Evolutionary conservation across 352 stramenopile species (phyloP).

Genomic region (Phytophthora kernoviae): DNA sequence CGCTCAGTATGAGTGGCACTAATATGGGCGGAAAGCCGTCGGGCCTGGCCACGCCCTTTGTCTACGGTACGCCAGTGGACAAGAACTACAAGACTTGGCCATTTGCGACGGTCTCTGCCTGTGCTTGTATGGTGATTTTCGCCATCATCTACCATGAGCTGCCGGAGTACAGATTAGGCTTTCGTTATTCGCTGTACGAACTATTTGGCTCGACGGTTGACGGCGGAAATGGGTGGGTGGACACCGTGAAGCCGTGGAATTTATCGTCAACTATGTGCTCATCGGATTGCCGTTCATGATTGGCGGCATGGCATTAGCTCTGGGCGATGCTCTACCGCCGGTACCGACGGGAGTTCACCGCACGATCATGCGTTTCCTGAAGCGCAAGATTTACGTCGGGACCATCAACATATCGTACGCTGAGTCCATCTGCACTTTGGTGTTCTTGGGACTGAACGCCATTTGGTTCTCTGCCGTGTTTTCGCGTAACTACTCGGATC

Average conservation of each 20-base stretch:
- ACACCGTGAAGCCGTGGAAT: conserved; percentile 77
- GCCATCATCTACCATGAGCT: conserved; percentile 77
- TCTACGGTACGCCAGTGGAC: conserved; percentile 77
- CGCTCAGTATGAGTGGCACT: conserved; percentile 61
- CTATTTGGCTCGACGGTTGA: conserved; percentile 62
- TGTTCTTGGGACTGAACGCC: conserved; percentile 78
- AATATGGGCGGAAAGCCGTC: conserved; percentile 53
- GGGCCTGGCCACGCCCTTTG: conserved; percentile 59
- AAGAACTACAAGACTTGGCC: conserved; percentile 88
- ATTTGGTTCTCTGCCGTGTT: conserved; percentile 86
- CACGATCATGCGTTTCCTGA: conserved; percentile 79
- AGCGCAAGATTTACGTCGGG: conserved; percentile 78
- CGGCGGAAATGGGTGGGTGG: conserved; percentile 68
- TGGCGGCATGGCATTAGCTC: conserved; percentile 63
- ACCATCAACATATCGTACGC: conserved; percentile 81
- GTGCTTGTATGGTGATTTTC: conserved; percentile 57
- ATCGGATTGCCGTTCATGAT: conserved; percentile 80
- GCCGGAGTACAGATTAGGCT: conserved; percentile 66
- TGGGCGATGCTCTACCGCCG: conserved; percentile 70
- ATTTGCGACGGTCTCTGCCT: conserved; percentile 60
- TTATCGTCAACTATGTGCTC: conserved; percentile 70
- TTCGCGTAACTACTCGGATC: conserved; percentile 58
- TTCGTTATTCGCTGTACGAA: conserved; percentile 70
- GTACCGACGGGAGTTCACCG: conserved; percentile 73
- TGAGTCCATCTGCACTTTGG: conserved; percentile 65